A percentile compares a stretch with the other conserved stretches of the same genome.
These are phyloP conservation scores for Quercus glauca DNA, from an alignment of 306 rosid species.

Conservation along the genomic window DNA sequence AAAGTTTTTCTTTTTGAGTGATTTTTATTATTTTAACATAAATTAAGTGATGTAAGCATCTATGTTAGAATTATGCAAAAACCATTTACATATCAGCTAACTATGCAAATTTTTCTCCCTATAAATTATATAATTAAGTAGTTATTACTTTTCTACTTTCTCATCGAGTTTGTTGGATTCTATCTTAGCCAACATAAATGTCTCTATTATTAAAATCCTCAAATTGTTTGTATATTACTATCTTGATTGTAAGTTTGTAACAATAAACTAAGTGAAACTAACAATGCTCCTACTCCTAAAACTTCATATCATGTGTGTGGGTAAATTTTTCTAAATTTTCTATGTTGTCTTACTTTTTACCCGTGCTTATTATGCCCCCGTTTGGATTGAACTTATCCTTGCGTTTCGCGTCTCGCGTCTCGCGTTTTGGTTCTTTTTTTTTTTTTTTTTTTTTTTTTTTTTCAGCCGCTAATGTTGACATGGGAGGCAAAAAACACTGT, in stretches of 20 bases:
- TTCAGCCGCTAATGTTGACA: no score
- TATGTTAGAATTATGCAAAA: background rate
- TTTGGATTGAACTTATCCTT: no score
- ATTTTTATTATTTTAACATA: background rate
- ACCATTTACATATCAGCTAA: background rate
- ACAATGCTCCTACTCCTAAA: background rate
- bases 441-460: no score
- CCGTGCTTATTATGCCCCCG: no score
- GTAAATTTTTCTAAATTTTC: background rate
- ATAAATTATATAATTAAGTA: background rate
- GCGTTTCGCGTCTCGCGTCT: no score
- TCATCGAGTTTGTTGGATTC: background rate
- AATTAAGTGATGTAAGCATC: background rate
- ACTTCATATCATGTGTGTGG: background rate
- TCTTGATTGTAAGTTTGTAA: background rate
- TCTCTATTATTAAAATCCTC: background rate
- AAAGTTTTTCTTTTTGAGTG: background rate
- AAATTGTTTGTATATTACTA: no score
- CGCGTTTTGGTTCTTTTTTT: no score
- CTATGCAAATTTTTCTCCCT: background rate
- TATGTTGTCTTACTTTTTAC: no score
- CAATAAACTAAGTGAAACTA: slow-evolving; percentile 1
- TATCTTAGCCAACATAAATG: background rate
- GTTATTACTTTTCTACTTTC: background rate
- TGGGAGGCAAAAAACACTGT: no score